These are phyloP conservation scores for Hypomyces rosellus DNA, from an alignment of 2,329 filamentous ascomycete species.

Conservation along the genomic window DNA sequence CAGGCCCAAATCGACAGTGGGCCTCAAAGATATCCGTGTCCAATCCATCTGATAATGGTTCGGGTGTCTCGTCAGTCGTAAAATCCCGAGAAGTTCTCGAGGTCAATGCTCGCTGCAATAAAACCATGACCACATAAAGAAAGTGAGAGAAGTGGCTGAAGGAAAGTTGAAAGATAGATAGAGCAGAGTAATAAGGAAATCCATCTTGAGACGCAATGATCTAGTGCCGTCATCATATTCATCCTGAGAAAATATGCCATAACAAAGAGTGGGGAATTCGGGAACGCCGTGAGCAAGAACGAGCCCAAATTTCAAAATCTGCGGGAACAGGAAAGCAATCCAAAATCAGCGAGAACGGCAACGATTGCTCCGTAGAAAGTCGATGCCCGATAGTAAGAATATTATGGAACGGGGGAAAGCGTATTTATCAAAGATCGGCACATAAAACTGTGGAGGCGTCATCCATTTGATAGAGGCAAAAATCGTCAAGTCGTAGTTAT, in stretches of 20 bases:
- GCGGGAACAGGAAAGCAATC: neutral
- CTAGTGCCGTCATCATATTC: neutral
- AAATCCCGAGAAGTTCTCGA: neutral
- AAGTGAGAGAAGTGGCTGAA: neutral
- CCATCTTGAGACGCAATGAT: neutral
- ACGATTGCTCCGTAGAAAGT: neutral
- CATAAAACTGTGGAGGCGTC: no score
- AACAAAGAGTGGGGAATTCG: neutral
- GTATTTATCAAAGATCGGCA: no score
- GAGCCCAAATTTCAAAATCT: neutral
- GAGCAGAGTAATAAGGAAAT: neutral
- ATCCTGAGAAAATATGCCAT: neutral
- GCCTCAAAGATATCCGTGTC: neutral
- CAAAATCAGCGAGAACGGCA: neutral
- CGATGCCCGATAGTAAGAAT: no score
- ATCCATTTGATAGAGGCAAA: no score
- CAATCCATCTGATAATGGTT: constrained; percentile 7
- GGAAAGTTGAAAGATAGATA: neutral
- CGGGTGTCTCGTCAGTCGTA: constrained; percentile 1
- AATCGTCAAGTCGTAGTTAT: no score
- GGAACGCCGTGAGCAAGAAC: neutral
- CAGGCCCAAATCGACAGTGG: no score
- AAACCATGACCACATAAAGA: neutral
- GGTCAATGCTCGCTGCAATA: neutral
- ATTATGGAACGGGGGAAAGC: no score